Base-by-base conservation (phyloP, 2,329 filamentous ascomycete genomes). In the Tolypocladium paradoxum region DNA sequence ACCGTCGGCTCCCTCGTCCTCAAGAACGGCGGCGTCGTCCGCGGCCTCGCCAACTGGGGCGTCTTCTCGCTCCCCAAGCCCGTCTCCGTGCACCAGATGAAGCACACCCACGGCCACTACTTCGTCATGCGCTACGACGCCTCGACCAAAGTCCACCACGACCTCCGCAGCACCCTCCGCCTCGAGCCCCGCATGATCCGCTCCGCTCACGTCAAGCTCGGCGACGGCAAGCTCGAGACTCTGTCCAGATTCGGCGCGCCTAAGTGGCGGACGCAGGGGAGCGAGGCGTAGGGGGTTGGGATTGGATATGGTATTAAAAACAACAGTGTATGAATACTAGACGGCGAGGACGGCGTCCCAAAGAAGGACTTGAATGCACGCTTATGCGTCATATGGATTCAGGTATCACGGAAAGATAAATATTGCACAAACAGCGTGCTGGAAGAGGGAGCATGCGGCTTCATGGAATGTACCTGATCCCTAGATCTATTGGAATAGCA, bases 91-190 rank as follows among this genome's bases (percentile, higher is more conserved):
- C 85, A 95, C 71, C 90, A 96, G 73, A 83, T 87, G 62, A 84
- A 83, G 60, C 87, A 97, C 78, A 82, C 82, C 59, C 81, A 84
- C 61, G 93, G 93, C 53, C 91, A 97, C 76, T 95, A 99, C 79
- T 99, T 99, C 71, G 87, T 95, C 65, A 88, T 99, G 87, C 88
- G 93, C 62, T 99, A 96, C 77, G 93, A 99, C 70, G 75, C 86
- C 53, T 87, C 84, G 55, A 74, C 84, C 8, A 70, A 76, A 50
- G 85, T 88, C 8, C 92, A 97, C 71, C 75, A 87, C 59, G 77
- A 83, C 45, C 80, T 99, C 40, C 80, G 85, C 56, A 79, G 78
- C 56, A 92, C 88, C 20, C 77, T 99, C 60, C 80, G 82, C 50
- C 77, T 95, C 60, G 93, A 99, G 73, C 92, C 93, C 40, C 79